Conservation (phyloP, 1,284 basidiomycete genomes). For the Cryptococcus floricola region DNA sequence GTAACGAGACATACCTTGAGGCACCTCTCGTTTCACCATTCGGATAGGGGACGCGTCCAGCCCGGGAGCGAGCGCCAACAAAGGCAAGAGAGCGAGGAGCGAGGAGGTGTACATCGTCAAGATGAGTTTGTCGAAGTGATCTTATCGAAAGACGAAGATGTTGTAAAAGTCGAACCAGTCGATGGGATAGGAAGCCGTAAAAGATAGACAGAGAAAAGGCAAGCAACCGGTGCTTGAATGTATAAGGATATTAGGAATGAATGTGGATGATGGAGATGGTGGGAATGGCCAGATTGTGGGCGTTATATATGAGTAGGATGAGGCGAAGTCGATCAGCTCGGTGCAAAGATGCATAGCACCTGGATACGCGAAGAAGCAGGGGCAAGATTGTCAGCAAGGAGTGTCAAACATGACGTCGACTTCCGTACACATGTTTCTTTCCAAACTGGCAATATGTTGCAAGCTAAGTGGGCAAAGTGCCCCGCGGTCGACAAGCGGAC, state of each 20-base stretch:
- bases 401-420: no score
- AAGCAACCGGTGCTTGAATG: neutral
- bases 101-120: slow-evolving; percentile 5
- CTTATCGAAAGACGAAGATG: neutral
- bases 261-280: neutral
- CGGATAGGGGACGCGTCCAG: slow-evolving; percentile 8
- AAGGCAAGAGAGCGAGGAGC: slow-evolving; percentile 17
- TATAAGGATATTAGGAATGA: neutral
- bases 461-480: no score
- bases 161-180: neutral
- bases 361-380: neutral
- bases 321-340: neutral
- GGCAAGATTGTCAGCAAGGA: no score
- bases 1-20: slow-evolving; percentile 54
- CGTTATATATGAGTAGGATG: neutral
- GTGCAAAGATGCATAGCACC: neutral
- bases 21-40: slow-evolving; percentile 58
- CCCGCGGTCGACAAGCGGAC: no score
- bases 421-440: no score
- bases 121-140: neutral
- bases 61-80: slow-evolving; percentile 10
- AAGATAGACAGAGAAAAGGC: neutral
- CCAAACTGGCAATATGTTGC: no score
- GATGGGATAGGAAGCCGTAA: neutral
- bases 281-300: neutral